phyloP scores from a whole-genome alignment of 106 monocot species.

The Acanthochlamys bracteata region DNA sequence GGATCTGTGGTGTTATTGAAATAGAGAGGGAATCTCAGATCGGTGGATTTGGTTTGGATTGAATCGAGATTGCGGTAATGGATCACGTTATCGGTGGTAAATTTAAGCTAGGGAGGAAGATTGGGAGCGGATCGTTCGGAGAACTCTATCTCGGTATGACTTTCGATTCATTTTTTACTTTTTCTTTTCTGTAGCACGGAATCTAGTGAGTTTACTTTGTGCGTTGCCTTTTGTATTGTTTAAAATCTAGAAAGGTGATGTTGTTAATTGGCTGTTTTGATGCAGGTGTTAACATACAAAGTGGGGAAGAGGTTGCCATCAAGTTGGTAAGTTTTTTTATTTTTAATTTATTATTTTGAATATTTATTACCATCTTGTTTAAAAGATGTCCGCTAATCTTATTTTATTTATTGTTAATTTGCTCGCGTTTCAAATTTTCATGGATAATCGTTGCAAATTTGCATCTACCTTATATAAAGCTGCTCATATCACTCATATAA shows the following conservation, averaged over 20 bases:
- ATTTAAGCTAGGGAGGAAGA: conserved; percentile 73
- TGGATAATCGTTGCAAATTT: too few species aligned
- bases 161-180: not conserved
- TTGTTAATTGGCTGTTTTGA: conserved; percentile 11
- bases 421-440: too few species aligned
- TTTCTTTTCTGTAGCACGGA: not conserved
- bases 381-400: not conserved
- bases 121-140: conserved; percentile 82
- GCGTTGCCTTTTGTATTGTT: not conserved
- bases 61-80: conserved; percentile 16
- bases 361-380: not conserved
- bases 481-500: too few species aligned
- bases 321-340: conserved; percentile 44
- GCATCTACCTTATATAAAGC: too few species aligned
- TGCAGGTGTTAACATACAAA: conserved; percentile 80
- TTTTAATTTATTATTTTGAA: not conserved
- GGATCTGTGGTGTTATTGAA: not conserved
- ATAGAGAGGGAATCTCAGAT: not conserved
- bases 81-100: conserved; percentile 67
- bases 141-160: conserved; percentile 46
- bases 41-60: not conserved
- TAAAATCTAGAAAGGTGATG: not conserved
- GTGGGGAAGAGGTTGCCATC: conserved; percentile 77
- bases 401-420: too few species aligned
- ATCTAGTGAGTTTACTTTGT: too few species aligned